Evolutionary conservation across 495 filamentous ascomycete genomes (phyloP).

Genomic region (Daldinia childiae): DNA sequence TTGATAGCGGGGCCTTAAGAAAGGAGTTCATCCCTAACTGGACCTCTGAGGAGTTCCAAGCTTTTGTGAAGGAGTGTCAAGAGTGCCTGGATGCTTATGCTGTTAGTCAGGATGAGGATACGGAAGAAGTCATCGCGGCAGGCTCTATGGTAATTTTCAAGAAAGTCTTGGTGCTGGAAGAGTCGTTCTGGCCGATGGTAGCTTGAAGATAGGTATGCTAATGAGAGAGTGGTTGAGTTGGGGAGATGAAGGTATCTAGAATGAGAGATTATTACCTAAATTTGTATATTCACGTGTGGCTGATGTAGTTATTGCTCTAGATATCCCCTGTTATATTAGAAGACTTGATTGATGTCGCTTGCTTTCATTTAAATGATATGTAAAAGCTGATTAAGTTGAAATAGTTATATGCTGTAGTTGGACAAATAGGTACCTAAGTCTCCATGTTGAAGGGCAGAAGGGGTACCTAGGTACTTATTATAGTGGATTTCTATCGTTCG

Average conservation of each 20-base stretch:
- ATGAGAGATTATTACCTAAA: not conserved
- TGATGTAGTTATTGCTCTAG: too few species aligned
- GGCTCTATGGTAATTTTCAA: conserved; percentile 60
- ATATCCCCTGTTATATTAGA: too few species aligned
- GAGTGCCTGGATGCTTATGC: conserved; percentile 51
- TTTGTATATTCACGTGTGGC: not conserved
- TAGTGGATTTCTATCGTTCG: not conserved
- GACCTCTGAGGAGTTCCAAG: conserved; percentile 66
- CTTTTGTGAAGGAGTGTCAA: conserved; percentile 65
- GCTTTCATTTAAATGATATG: too few species aligned
- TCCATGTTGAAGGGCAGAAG: too few species aligned
- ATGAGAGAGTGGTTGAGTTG: not conserved
- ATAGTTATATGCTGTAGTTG: too few species aligned
- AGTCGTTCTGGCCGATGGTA: conserved; percentile 59
- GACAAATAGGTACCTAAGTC: too few species aligned
- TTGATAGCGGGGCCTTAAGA: conserved; percentile 69
- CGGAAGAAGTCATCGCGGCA: conserved; percentile 48
- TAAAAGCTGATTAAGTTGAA: too few species aligned
- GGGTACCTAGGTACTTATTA: not conserved
- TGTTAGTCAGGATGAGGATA: conserved; percentile 25
- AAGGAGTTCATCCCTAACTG: conserved; percentile 73
- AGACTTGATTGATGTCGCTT: too few species aligned
- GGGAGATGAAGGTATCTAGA: not conserved
- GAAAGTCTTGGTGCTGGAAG: conserved; percentile 64
- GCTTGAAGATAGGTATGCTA: conserved; percentile 15